phyloP scores from a whole-genome alignment of 1,284 basidiomycete species.

The Flammula alnicola region DNA sequence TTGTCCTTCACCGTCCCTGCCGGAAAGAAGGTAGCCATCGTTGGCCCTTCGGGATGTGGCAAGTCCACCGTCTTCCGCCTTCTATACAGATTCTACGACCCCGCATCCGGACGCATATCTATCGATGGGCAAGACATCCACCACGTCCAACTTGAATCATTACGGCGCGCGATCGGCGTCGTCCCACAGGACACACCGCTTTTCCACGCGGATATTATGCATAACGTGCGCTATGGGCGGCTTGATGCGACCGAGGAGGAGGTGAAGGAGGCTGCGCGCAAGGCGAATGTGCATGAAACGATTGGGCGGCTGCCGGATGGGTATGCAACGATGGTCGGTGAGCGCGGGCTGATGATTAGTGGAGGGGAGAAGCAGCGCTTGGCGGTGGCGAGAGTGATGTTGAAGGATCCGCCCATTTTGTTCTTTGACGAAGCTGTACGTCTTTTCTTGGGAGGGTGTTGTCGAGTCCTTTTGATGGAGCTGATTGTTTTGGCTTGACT shows the following conservation, averaged over 20 bases:
- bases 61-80: slow-evolving; percentile 97
- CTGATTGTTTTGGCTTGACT: neutral
- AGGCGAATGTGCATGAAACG: slow-evolving; percentile 88
- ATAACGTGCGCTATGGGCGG: slow-evolving; percentile 95
- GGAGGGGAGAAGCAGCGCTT: slow-evolving; percentile 98
- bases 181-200: slow-evolving; percentile 98
- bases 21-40: slow-evolving; percentile 94
- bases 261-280: slow-evolving; percentile 81
- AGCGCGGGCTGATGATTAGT: slow-evolving; percentile 96
- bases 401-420: slow-evolving; percentile 94
- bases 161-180: slow-evolving; percentile 85
- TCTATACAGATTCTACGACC: slow-evolving; percentile 94
- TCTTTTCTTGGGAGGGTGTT: slow-evolving; percentile 22
- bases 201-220: slow-evolving; percentile 94
- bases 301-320: slow-evolving; percentile 84
- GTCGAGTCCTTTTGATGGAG: slow-evolving; percentile 10
- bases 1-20: slow-evolving; percentile 94
- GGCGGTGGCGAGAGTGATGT: slow-evolving; percentile 89
- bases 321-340: slow-evolving; percentile 92
- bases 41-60: slow-evolving; percentile 97
- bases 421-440: slow-evolving; percentile 98
- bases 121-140: slow-evolving; percentile 90
- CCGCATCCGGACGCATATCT: slow-evolving; percentile 77
- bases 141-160: slow-evolving; percentile 72
- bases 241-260: slow-evolving; percentile 89